These are phyloP conservation scores for Mycena citricolor DNA, from an alignment of 1,284 basidiomycete genomes.

Conservation along the genomic window DNA sequence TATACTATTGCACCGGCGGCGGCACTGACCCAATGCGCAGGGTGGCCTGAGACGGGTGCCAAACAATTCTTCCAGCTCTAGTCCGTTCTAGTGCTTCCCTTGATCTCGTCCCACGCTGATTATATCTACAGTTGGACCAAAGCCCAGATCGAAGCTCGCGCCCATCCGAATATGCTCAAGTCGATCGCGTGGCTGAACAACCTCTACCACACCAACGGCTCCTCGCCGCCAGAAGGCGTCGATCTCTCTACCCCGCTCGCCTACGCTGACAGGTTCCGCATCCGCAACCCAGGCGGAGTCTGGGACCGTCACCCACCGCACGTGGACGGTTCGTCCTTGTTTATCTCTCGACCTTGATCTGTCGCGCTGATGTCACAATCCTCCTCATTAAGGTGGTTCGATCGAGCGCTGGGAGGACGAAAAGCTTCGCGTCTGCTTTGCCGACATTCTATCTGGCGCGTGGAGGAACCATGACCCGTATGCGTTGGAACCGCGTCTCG, in stretches of 20 bases:
- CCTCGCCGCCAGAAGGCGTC: conserved; percentile 46
- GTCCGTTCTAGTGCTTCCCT: conserved; percentile 38
- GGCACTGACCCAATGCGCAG: too few relatives aligned
- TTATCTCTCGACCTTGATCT: background rate
- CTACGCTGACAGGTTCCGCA: conserved; percentile 84
- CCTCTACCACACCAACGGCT: conserved; percentile 50
- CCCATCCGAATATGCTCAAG: conserved; percentile 72
- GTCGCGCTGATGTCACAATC: conserved; percentile 1
- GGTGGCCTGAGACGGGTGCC: too few relatives aligned
- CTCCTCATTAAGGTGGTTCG: conserved; percentile 52
- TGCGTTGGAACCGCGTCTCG: conserved; percentile 59
- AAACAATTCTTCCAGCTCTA: conserved; percentile 76
- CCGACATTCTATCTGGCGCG: conserved; percentile 63
- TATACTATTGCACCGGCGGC: too few relatives aligned
- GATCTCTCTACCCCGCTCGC: conserved; percentile 68
- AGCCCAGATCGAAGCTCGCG: conserved; percentile 69
- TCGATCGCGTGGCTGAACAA: conserved; percentile 63
- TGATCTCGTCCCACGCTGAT: background rate
- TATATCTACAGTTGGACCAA: conserved; percentile 57
- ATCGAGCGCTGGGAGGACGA: conserved; percentile 88
- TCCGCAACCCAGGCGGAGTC: conserved; percentile 70
- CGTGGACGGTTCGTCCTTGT: conserved; percentile 56
- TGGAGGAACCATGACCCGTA: conserved; percentile 77
- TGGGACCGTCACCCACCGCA: conserved; percentile 77
- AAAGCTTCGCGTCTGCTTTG: conserved; percentile 64